Conservation (phyloP, 2,329 filamentous ascomycete species). For the Cercospora brassicicola region DNA sequence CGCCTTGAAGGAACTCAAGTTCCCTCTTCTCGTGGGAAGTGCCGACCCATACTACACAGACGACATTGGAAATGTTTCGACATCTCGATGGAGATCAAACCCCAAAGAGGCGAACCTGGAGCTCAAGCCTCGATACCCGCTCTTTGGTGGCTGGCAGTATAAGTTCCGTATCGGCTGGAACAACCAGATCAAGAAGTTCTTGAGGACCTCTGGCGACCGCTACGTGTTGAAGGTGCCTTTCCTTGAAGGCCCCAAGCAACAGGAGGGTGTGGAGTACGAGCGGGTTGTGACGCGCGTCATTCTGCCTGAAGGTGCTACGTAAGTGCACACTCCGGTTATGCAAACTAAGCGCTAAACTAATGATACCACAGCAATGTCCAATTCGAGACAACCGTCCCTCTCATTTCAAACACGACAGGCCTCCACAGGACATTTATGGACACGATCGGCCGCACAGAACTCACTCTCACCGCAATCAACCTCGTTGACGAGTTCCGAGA, state of each 20-base stretch:
- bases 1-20: slow-evolving; percentile 77
- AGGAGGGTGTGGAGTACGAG: slow-evolving; percentile 83
- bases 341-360: too few relatives aligned
- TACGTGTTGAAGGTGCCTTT: slow-evolving; percentile 90
- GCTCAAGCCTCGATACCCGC: slow-evolving; percentile 88
- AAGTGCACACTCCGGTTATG: slow-evolving; percentile 44
- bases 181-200: slow-evolving; percentile 72
- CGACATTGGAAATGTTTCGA: slow-evolving; percentile 95
- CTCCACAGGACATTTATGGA: slow-evolving; percentile 91
- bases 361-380: slow-evolving; percentile 66
- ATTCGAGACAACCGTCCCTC: slow-evolving; percentile 71
- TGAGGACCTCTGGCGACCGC: slow-evolving; percentile 67
- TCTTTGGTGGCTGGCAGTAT: slow-evolving; percentile 98
- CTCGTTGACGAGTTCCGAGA: slow-evolving; percentile 88
- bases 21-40: slow-evolving; percentile 77
- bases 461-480: slow-evolving; percentile 79
- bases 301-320: slow-evolving; percentile 87
- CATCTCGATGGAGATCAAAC: slow-evolving; percentile 78
- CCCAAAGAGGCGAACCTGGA: slow-evolving; percentile 69
- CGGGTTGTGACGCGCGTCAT: slow-evolving; percentile 77
- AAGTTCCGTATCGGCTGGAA: slow-evolving; percentile 98
- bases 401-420: slow-evolving; percentile 61
- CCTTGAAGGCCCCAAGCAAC: slow-evolving; percentile 83
- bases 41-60: slow-evolving; percentile 92
- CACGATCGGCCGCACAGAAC: slow-evolving; percentile 79